phyloP scores from a whole-genome alignment of 352 stramenopile genomes.

The Globisporangium cederbergense region DNA sequence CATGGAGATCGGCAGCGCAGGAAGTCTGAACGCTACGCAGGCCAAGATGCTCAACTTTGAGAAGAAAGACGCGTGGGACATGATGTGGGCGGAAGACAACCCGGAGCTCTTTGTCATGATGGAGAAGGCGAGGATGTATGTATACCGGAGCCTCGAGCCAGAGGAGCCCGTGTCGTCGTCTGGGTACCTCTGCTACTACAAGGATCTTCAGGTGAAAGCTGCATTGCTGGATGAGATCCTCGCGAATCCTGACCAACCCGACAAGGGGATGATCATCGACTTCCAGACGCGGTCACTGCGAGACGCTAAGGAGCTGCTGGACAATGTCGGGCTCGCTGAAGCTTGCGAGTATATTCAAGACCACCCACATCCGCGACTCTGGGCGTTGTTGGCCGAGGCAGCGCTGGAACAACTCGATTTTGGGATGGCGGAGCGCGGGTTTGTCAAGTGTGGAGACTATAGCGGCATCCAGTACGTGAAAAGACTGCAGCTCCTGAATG shows the following conservation, averaged over 20 bases:
- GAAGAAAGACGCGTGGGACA: slow-evolving; percentile 91
- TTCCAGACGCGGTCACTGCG: slow-evolving; percentile 87
- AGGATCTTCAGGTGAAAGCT: slow-evolving; percentile 84
- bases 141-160: slow-evolving; percentile 77
- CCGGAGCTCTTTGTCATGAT: slow-evolving; percentile 91
- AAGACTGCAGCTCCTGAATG: slow-evolving; percentile 78
- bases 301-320: slow-evolving; percentile 85
- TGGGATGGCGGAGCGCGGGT: slow-evolving; percentile 88
- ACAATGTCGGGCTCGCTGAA: slow-evolving; percentile 76
- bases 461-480: slow-evolving; percentile 93
- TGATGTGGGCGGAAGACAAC: slow-evolving; percentile 91
- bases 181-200: slow-evolving; percentile 88
- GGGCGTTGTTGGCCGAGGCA: slow-evolving; percentile 83
- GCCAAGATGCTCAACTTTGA: slow-evolving; percentile 77
- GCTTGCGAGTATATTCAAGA: slow-evolving; percentile 83
- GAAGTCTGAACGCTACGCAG: slow-evolving; percentile 57
- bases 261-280: slow-evolving; percentile 80
- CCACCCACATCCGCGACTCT: slow-evolving; percentile 84
- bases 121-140: slow-evolving; percentile 91
- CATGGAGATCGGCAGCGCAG: slow-evolving; percentile 69
- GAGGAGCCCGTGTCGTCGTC: slow-evolving; percentile 90
- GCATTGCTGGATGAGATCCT: slow-evolving; percentile 86
- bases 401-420: slow-evolving; percentile 91
- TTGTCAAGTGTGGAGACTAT: slow-evolving; percentile 91
- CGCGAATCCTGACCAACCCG: slow-evolving; percentile 69